These are phyloP conservation scores for Lecanicillium sp. DNA, from an alignment of 2,329 filamentous ascomycete species.

Conservation along the genomic window DNA sequence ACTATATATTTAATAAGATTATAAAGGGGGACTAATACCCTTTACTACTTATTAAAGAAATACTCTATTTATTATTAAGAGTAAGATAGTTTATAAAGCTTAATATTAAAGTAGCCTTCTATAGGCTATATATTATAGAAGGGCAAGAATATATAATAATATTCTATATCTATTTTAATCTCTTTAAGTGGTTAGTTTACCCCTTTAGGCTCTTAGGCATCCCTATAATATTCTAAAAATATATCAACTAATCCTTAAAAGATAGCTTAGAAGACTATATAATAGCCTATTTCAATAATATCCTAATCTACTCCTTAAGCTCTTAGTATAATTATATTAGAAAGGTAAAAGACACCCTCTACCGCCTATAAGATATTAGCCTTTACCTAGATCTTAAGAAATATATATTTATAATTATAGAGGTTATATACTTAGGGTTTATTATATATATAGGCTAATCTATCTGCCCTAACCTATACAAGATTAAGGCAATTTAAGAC, in stretches of 20 bases:
- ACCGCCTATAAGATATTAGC: background rate
- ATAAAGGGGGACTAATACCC: background rate
- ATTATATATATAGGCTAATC: constrained; percentile 4
- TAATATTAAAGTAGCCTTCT: constrained; percentile 7
- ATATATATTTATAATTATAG: constrained; percentile 1
- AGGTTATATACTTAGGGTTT: constrained; percentile 5
- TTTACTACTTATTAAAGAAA: background rate
- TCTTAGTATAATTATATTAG: background rate
- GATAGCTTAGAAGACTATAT: background rate
- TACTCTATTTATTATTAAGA: background rate
- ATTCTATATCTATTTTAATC: constrained; percentile 17
- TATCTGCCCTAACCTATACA: background rate
- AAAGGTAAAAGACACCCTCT: background rate
- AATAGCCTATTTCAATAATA: constrained; percentile 3
- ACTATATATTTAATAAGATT: background rate
- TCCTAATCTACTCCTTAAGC: background rate
- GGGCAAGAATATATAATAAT: constrained; percentile 22
- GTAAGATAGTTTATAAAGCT: background rate
- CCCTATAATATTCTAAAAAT: constrained; percentile 1
- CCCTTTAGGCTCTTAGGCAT: constrained; percentile 18
- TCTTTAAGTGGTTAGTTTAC: constrained; percentile 22
- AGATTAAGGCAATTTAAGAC: constrained; percentile 1
- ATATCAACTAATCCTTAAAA: background rate
- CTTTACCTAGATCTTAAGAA: constrained; percentile 2
- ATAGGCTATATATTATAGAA: constrained; percentile 14